Base-by-base conservation (phyloP, 2,329 filamentous ascomycete genomes). In the Fusarium goolgardi region DNA sequence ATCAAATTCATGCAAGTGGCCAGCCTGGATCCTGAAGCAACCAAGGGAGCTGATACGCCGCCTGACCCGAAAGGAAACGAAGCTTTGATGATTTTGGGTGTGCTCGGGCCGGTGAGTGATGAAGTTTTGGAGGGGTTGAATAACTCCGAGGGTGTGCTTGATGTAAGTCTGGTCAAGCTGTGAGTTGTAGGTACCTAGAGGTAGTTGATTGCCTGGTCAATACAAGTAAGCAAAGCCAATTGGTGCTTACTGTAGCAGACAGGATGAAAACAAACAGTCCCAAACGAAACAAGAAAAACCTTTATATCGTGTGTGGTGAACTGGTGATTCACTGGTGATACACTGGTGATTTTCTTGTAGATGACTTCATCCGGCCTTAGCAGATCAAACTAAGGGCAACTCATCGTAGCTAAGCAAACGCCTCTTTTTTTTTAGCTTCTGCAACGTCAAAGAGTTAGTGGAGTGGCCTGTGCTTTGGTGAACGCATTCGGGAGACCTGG, bases 1-100 rank as follows among this genome's bases (percentile, higher is more conserved):
- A 93, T 95, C 76, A 86, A 86, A 45, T 94, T 90, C 75, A 96
- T 95, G 92, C 89, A 87, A 74, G 92, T 94, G 3, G 86, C 85
- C 5, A 81, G 83, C 18, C 76, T 91, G 65, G 83, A 77, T 16
- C 61, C 59, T 57, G 63, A 52, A 64, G 60, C 52, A 34, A 73
- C 62, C 67, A 71, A 53, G 71, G 75, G 60, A 41, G 55, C 55
- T 16, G 69, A 63, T 31, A 72, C 59, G 13, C 69, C 68, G 23
- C 58, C 69, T n/a, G 71, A 71, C 15, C 57, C 29, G 11, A 79
- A 77, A 29, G 80, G 77, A 49, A 87, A 89, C 43, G 92, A 95
- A 79, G 92, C 92, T 12, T 78, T 95, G 69, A 95, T 95, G 92
- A 94, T 95, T 71, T 71, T 95, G 51, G 91, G 92, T 1, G 88